phyloP scores from a whole-genome alignment of 257 asterid genomes.

The Leptodermis oblonga region DNA sequence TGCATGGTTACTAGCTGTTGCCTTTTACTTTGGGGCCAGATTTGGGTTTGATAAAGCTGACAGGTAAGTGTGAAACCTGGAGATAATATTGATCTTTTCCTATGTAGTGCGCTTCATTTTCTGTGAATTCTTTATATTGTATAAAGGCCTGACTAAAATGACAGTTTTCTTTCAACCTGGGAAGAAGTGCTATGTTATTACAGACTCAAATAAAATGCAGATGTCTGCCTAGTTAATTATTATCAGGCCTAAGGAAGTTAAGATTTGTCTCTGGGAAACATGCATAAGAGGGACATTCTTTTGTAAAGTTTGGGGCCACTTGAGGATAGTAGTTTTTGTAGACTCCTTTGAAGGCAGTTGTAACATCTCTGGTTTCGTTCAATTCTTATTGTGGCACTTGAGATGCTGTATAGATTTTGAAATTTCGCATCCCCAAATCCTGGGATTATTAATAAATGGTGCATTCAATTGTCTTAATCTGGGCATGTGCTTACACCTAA shows the following conservation, averaged over 20 bases:
- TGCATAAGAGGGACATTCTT: background rate
- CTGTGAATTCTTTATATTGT: background rate
- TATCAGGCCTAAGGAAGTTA: background rate
- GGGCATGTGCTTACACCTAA: background rate
- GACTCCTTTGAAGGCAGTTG: background rate
- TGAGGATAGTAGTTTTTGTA: background rate
- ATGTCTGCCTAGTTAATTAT: background rate
- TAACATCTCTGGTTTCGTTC: background rate
- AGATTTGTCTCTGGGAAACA: background rate
- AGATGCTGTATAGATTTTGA: background rate
- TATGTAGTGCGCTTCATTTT: background rate
- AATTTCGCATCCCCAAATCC: background rate
- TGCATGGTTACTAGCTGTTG: constrained; percentile 41
- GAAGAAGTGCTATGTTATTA: background rate
- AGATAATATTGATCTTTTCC: background rate
- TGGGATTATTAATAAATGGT: background rate
- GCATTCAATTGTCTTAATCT: background rate
- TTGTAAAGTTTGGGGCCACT: background rate
- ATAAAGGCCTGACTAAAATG: background rate
- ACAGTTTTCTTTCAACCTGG: background rate
- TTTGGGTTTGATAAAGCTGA: constrained; percentile 42
- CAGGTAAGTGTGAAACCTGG: constrained; percentile 20
- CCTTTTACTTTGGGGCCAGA: constrained; percentile 49
- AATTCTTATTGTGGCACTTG: background rate
- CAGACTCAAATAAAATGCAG: background rate